Conservation (phyloP, 2,329 filamentous ascomycete genomes). For the Fusarium chuoi region DNA sequence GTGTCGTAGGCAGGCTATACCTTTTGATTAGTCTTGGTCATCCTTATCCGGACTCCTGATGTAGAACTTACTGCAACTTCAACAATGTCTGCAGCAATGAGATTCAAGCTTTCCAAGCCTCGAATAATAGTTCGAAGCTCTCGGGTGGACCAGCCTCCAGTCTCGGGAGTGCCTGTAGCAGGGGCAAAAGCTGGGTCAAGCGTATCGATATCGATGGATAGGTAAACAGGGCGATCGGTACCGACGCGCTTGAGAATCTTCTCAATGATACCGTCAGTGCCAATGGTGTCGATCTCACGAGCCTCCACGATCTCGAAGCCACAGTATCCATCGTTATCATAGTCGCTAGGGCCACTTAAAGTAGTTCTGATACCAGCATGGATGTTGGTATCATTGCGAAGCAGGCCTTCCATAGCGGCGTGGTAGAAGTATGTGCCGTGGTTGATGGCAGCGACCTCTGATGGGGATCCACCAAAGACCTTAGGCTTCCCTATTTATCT, state of each 20-base stretch:
- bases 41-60: background rate
- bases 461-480: constrained; percentile 85
- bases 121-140: constrained; percentile 78
- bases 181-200: constrained; percentile 84
- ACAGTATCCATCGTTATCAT: constrained; percentile 76
- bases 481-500: constrained; percentile 74
- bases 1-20: constrained; percentile 73
- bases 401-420: constrained; percentile 78
- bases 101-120: constrained; percentile 74
- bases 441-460: constrained; percentile 80
- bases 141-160: constrained; percentile 78
- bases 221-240: constrained; percentile 77
- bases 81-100: constrained; percentile 77
- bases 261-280: constrained; percentile 77
- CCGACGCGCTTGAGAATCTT: constrained; percentile 81
- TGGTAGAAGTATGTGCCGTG: constrained; percentile 93
- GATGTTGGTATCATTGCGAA: constrained; percentile 86
- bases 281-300: constrained; percentile 61
- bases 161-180: constrained; percentile 80
- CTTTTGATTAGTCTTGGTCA: background rate
- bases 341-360: constrained; percentile 74
- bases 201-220: constrained; percentile 87
- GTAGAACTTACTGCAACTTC: constrained; percentile 62
- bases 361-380: constrained; percentile 89
- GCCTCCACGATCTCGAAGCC: constrained; percentile 86